A percentile compares a stretch with the other conserved stretches of the same genome.
These are phyloP conservation scores for Plasmodium adleri DNA, from an alignment of 169 alveolate species.

Conservation along the genomic window DNA sequence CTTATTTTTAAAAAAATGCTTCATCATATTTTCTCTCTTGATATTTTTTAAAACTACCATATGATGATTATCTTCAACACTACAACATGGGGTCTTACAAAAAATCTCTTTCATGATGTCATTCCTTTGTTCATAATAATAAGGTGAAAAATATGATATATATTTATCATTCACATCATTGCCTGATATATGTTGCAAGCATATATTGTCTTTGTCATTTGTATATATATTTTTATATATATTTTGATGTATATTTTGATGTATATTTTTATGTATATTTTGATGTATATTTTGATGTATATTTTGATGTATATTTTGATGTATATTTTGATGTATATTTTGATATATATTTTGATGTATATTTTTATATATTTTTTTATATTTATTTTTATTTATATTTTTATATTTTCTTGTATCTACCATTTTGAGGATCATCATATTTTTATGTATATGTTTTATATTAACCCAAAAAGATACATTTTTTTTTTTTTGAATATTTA, in stretches of 20 bases:
- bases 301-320: neutral
- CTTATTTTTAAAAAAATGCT: constrained; percentile 13
- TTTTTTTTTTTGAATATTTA: constrained; percentile 15
- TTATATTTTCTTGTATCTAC: neutral
- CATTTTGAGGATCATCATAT: constrained; percentile 8
- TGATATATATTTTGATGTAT: neutral
- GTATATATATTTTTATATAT: neutral
- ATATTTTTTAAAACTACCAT: constrained; percentile 16
- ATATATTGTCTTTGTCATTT: neutral
- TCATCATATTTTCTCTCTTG: constrained; percentile 35
- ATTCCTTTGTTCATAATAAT: no score
- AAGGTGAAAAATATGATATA: no score
- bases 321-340: neutral
- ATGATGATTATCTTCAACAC: neutral
- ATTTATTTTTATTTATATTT: neutral
- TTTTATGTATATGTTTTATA: constrained; percentile 15
- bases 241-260: neutral
- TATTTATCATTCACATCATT: no score
- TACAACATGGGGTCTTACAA: neutral
- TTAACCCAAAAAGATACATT: constrained; percentile 44
- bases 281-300: neutral
- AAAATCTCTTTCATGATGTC: neutral
- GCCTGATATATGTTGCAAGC: no score
- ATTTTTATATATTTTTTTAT: neutral
- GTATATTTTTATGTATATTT: neutral